Conservation (phyloP, 1,139 yeast species). For the Martiniozyma asiatica region DNA sequence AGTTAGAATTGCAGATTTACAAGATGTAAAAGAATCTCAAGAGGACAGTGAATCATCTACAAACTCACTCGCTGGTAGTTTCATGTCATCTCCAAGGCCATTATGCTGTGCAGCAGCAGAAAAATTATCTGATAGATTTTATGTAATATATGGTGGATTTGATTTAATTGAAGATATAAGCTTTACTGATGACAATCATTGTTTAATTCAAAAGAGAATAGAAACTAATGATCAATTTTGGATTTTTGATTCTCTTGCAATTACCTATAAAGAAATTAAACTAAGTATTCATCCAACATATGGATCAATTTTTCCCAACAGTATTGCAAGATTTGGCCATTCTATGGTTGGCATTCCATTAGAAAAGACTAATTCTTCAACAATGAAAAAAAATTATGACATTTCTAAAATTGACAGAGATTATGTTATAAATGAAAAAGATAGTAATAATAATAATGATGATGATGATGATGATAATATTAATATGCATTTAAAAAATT, state of each 20-base stretch:
- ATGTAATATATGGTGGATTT: constrained; percentile 35
- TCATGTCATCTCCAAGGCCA: constrained; percentile 25
- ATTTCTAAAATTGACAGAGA: neutral
- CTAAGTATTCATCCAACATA: constrained; percentile 30
- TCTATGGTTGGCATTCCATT: constrained; percentile 23
- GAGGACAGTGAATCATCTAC: constrained; percentile 5
- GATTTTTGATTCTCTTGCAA: constrained; percentile 28
- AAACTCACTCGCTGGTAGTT: neutral
- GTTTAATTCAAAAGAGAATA: constrained; percentile 25
- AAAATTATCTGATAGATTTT: constrained; percentile 27
- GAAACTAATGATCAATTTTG: constrained; percentile 29
- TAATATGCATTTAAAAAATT: no score
- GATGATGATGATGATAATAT: no score
- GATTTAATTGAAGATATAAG: constrained; percentile 24
- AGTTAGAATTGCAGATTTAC: constrained; percentile 14
- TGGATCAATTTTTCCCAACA: constrained; percentile 24
- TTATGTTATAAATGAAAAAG: neutral
- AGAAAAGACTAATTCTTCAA: constrained; percentile 14
- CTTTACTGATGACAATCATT: constrained; percentile 20
- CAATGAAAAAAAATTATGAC: no score
- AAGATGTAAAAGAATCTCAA: neutral
- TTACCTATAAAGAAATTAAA: constrained; percentile 26
- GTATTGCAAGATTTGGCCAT: constrained; percentile 38
- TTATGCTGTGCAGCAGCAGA: constrained; percentile 27
- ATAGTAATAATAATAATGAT: neutral